Percentiles rank a stretch among this genome's conserved stretches.
These are phyloP conservation scores for Boletus barrowsii DNA, from an alignment of 768 basidiomycete species.

Conservation along the genomic window DNA sequence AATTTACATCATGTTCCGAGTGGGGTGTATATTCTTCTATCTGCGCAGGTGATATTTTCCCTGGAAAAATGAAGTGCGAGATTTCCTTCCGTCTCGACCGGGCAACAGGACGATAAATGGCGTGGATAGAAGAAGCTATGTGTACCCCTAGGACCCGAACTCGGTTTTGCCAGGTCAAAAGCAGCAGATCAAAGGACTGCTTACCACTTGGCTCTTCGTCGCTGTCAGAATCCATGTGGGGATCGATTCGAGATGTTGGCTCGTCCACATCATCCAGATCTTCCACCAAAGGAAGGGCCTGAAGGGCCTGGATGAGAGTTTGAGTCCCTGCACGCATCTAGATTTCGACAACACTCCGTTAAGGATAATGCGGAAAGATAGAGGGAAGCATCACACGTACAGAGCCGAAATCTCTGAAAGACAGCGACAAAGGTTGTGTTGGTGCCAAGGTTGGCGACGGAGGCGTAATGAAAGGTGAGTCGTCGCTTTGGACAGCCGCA, in stretches of 20 bases:
- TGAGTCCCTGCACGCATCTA: slow-evolving; percentile 89
- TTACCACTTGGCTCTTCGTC: slow-evolving; percentile 54
- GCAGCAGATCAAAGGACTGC: slow-evolving; percentile 19
- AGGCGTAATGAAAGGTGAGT: slow-evolving; percentile 70
- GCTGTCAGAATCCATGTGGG: slow-evolving; percentile 52
- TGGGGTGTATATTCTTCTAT: slow-evolving; percentile 30
- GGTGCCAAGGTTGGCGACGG: slow-evolving; percentile 56
- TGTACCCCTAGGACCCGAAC: slow-evolving; percentile 35
- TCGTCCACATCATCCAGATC: slow-evolving; percentile 71
- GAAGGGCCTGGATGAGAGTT: slow-evolving; percentile 83
- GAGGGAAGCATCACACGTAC: slow-evolving; percentile 40
- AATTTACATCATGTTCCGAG: slow-evolving; percentile 31
- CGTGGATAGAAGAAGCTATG: slow-evolving; percentile 83
- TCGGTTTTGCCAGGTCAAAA: neutral
- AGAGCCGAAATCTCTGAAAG: slow-evolving; percentile 69
- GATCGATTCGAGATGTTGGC: slow-evolving; percentile 38
- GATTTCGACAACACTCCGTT: slow-evolving; percentile 5
- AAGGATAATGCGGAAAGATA: neutral
- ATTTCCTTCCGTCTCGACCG: slow-evolving; percentile 50
- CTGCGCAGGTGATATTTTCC: slow-evolving; percentile 6
- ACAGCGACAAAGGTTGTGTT: slow-evolving; percentile 43
- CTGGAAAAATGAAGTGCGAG: slow-evolving; percentile 16
- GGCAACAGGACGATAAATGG: slow-evolving; percentile 80
- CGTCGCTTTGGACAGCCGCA: slow-evolving; percentile 35
- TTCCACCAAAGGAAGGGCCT: slow-evolving; percentile 78